Evolutionary conservation across 805 yeast species (phyloP).

Genomic region (Wickerhamomyces hampshirensis): DNA sequence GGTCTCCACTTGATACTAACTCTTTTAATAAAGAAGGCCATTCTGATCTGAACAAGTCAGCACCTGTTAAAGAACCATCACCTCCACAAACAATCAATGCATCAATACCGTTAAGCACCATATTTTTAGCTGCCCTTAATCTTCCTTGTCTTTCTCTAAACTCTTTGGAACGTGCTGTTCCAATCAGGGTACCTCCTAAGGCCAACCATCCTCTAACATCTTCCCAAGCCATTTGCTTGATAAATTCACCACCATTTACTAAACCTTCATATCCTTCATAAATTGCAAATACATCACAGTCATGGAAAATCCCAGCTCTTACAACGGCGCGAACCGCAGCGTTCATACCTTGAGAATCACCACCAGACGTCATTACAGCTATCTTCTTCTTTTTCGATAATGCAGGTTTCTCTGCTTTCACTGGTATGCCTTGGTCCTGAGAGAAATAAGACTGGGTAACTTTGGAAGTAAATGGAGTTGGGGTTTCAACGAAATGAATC

Average conservation of each 20-base stretch:
- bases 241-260: slow-evolving; percentile 75
- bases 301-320: slow-evolving; percentile 80
- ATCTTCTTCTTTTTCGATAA: slow-evolving; percentile 40
- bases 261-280: slow-evolving; percentile 95
- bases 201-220: slow-evolving; percentile 93
- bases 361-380: slow-evolving; percentile 98
- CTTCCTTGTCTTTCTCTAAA: slow-evolving; percentile 87
- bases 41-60: slow-evolving; percentile 87
- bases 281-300: slow-evolving; percentile 88
- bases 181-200: slow-evolving; percentile 92
- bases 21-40: slow-evolving; percentile 89
- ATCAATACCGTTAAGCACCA: slow-evolving; percentile 86
- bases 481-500: slow-evolving; percentile 31
- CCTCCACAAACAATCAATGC: slow-evolving; percentile 97
- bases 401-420: not conserved
- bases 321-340: slow-evolving; percentile 95
- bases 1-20: slow-evolving; percentile 47
- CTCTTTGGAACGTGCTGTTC: slow-evolving; percentile 89
- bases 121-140: slow-evolving; percentile 73
- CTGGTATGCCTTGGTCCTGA: slow-evolving; percentile 6
- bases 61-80: slow-evolving; percentile 97
- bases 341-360: slow-evolving; percentile 99
- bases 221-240: slow-evolving; percentile 82
- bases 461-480: slow-evolving; percentile 17
- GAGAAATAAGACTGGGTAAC: slow-evolving; percentile 16